A percentile compares a stretch with the other conserved stretches of the same genome.
Conservation (phyloP, 2,329 filamentous ascomycete species). For the Hypoxylon sp. region DNA sequence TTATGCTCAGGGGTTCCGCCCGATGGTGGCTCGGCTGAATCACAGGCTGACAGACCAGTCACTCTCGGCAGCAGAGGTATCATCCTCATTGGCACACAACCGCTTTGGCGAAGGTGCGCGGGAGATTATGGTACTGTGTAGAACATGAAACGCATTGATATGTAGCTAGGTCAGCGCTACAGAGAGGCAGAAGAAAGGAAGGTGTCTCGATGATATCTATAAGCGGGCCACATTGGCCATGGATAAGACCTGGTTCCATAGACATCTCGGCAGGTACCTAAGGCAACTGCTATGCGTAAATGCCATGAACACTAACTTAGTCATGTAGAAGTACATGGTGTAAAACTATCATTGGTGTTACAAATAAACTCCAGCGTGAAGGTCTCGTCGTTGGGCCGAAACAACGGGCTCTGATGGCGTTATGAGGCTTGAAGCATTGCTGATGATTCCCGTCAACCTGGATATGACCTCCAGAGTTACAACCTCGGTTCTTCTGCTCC, state of each 20-base stretch:
- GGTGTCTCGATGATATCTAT: neutral
- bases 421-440: conserved; percentile 28
- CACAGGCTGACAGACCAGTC: neutral
- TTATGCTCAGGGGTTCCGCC: neutral
- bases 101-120: neutral
- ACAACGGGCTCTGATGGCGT: conserved; percentile 5
- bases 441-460: conserved; percentile 10
- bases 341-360: neutral
- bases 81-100: neutral
- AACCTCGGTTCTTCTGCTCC: conserved; percentile 47
- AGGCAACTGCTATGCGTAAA: too few relatives aligned
- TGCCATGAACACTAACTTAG: neutral
- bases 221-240: neutral
- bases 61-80: neutral
- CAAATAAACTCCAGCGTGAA: conserved; percentile 18
- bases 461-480: conserved; percentile 10
- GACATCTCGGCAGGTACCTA: neutral
- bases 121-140: neutral
- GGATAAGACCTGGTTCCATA: neutral
- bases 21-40: neutral
- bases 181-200: neutral
- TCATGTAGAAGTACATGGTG: too few relatives aligned
- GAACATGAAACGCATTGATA: neutral
- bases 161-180: neutral
- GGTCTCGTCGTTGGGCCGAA: conserved; percentile 8